These are phyloP conservation scores for Zymoseptoria crescenta DNA, from an alignment of 2,329 filamentous ascomycete genomes.

Conservation along the genomic window DNA sequence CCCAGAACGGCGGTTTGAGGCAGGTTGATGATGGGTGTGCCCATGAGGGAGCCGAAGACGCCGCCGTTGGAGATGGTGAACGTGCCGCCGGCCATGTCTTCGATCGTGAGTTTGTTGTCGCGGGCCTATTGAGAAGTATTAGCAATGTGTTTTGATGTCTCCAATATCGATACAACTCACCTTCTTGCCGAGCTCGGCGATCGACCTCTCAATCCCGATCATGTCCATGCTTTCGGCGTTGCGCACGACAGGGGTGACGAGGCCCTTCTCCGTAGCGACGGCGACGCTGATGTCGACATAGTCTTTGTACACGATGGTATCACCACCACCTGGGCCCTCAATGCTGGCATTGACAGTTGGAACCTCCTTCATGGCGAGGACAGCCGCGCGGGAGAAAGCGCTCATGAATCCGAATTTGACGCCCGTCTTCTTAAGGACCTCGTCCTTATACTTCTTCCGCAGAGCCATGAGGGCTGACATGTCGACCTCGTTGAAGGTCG, in stretches of 20 bases:
- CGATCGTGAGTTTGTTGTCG: constrained; percentile 92
- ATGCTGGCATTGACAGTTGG: constrained; percentile 94
- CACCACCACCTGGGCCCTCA: constrained; percentile 86
- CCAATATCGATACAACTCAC: constrained; percentile 38
- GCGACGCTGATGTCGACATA: constrained; percentile 98
- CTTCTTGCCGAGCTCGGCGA: constrained; percentile 94
- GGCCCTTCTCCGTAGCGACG: constrained; percentile 92
- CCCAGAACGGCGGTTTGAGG: constrained; percentile 87
- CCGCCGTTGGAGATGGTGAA: constrained; percentile 97
- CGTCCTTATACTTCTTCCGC: constrained; percentile 94
- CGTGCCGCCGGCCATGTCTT: constrained; percentile 97
- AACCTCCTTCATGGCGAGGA: constrained; percentile 90
- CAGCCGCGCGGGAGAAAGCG: constrained; percentile 82
- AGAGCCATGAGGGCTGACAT: constrained; percentile 98
- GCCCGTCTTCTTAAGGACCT: constrained; percentile 88
- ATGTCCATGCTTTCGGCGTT: constrained; percentile 86
- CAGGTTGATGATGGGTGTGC: constrained; percentile 96
- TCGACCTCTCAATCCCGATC: constrained; percentile 79
- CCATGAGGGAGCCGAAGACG: constrained; percentile 95
- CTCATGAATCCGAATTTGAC: constrained; percentile 99
- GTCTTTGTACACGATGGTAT: constrained; percentile 96
- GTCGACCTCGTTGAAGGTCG: constrained; percentile 98
- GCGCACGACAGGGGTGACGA: constrained; percentile 92
- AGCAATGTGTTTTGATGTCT: not conserved
- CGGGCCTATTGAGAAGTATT: constrained; percentile 56